Conservation (phyloP, 208 protist genomes). For the Trypanosomatidae sp. region DNA sequence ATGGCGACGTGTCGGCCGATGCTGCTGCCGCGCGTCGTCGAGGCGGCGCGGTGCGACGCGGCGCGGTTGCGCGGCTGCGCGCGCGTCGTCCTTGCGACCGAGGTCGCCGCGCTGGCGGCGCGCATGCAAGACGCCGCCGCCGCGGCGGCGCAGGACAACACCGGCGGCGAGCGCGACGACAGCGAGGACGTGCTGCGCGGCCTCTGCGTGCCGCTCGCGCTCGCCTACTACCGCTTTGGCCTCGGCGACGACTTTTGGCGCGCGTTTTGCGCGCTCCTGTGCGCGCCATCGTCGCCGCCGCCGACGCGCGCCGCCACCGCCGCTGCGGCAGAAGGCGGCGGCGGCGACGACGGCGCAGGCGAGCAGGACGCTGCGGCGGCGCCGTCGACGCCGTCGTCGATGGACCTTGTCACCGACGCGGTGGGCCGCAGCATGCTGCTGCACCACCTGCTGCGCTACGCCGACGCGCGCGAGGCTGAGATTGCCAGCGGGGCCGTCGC, state of each 20-base stretch:
- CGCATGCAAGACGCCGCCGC: slow-evolving; percentile 11
- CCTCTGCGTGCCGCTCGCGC: slow-evolving; percentile 44
- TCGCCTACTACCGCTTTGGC: slow-evolving; percentile 70
- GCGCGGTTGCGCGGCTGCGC: slow-evolving; percentile 49
- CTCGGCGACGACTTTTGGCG: slow-evolving; percentile 47
- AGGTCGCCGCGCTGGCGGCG: slow-evolving; percentile 59
- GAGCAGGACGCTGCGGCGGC: background rate
- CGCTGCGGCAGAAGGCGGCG: background rate
- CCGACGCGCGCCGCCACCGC: slow-evolving; percentile 7
- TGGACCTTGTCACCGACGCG: slow-evolving; percentile 47
- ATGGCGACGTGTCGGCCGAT: slow-evolving; percentile 41
- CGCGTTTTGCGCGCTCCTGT: slow-evolving; percentile 57
- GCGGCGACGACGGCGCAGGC: background rate
- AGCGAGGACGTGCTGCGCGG: slow-evolving; percentile 67
- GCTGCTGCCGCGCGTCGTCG: slow-evolving; percentile 52
- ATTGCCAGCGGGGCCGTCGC: slow-evolving; percentile 36
- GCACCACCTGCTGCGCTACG: slow-evolving; percentile 55
- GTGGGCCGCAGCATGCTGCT: slow-evolving; percentile 77
- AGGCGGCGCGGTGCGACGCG: slow-evolving; percentile 19
- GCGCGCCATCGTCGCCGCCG: slow-evolving; percentile 55
- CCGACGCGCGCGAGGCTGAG: slow-evolving; percentile 46
- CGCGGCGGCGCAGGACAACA: slow-evolving; percentile 47
- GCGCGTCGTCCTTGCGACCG: slow-evolving; percentile 62
- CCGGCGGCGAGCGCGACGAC: slow-evolving; percentile 21
- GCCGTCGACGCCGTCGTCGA: slow-evolving; percentile 5